Base-by-base conservation (phyloP, 805 yeast species). In the Candida nanaspora region DNA sequence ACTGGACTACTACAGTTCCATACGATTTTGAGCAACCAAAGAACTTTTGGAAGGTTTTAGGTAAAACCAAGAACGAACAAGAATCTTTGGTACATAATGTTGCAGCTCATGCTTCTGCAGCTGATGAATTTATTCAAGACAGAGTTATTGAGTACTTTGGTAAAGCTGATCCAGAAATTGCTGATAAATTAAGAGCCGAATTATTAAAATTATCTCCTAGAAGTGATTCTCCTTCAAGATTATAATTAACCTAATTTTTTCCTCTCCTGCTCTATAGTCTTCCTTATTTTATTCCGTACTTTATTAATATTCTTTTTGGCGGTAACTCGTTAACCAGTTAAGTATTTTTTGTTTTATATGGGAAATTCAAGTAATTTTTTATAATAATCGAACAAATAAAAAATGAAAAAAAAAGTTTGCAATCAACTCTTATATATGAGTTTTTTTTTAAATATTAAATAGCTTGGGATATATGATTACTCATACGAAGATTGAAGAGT, bases 61-160 rank as follows among this genome's bases (percentile, higher is more conserved):
- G 83, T 40, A 81, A 66, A 58, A 78, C 80, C 55, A 78, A 84
- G 14, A 87, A 88, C 52, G 95, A 86, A 65, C 96, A 87, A 68
- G 76, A 72, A 54, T 77, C 86, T 52, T 71, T 91, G 57, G 85
- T 89, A 37, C 86, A 82, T 63, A 91, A 91, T 62, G 72, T 91
- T 47, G 82, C 95, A 18, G 80, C 68, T 31, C 96, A 89, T 61
- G 83, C 71, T 15, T 49, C 61, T 15, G 74, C 61, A 49, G 96
- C 97, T 26, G 73, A 76, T 49, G 80, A 84, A 37, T 74, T 72
- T 38, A 78, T 88, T 50, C 95, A 84, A 69, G 86, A 86, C 58
- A 68, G 81, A 46, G 94, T 86, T 25, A 72, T 81, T 54, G 86
- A 75, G 46, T 76, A 81, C 76, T 91, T 88, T 59, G 57, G 72